Conservation (phyloP, 371 early-diverging fungal genomes). For the Fennellomyces sp. region DNA sequence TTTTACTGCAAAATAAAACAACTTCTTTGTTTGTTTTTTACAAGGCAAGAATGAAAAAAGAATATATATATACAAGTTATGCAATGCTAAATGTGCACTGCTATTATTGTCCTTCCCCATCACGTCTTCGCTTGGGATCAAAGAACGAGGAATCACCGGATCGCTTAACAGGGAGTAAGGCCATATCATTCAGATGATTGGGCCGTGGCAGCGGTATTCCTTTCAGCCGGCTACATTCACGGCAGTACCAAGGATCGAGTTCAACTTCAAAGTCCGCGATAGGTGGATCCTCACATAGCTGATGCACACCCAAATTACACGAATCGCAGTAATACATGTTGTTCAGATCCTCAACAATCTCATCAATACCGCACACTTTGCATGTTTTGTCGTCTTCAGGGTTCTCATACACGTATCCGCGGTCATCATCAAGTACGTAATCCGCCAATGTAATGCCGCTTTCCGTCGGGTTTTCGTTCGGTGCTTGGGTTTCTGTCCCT, state of each 20-base stretch:
- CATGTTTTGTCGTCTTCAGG: constrained; percentile 31
- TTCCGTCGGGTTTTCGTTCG: not conserved
- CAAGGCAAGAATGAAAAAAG: not conserved
- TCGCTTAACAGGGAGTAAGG: not conserved
- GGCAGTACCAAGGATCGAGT: constrained; percentile 51
- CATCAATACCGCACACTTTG: constrained; percentile 39
- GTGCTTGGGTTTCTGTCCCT: not conserved
- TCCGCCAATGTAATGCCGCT: constrained; percentile 32
- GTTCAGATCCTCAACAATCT: constrained; percentile 34
- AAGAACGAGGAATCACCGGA: not conserved
- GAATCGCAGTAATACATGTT: constrained; percentile 50
- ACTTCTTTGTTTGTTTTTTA: not conserved
- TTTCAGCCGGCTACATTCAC: constrained; percentile 30
- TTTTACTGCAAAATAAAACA: not conserved
- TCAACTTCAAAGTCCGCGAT: constrained; percentile 37
- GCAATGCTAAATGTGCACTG: not conserved
- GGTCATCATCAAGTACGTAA: constrained; percentile 33
- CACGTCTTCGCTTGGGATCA: not conserved
- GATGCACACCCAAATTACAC: constrained; percentile 47
- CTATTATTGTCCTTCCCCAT: not conserved
- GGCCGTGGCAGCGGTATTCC: constrained; percentile 30
- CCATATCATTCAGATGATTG: not conserved
- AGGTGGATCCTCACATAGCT: constrained; percentile 45
- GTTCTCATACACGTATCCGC: constrained; percentile 5
- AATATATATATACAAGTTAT: constrained; percentile 1